Base-by-base conservation (phyloP, 106 monocot genomes). In the Xerophyta viscosa region DNA sequence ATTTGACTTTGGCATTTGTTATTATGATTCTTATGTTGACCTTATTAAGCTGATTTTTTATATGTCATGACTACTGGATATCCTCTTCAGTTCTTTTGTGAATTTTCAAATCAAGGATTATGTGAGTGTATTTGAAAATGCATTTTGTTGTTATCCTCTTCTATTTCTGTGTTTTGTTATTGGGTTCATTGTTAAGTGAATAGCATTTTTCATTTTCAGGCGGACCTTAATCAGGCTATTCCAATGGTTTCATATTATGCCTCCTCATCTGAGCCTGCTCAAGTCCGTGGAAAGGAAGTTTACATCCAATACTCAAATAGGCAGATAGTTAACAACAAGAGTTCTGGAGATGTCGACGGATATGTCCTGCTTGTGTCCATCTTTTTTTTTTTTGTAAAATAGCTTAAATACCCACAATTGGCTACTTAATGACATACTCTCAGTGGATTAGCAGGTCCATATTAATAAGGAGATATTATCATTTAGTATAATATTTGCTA, bases 391-490 rank as follows among this genome's bases (percentile, higher is more conserved):
- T n/a, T n/a, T n/a, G n/a, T n/a, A n/a, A n/a, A n/a, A n/a, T n/a
- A 57, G 31, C 20, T 30, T 24, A 39, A 47, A 10, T 24, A 47
- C 23, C n/a, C 23, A 17, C 55, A 43, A 29, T 18, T 57, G 56
- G 43, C 42, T 57, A 20, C 25, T 13, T 70, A 62, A 60, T 76
- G 64, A 76, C 53, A 52, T 72, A 60, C 48, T 75, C 56, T 80
- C 65, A 57, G 62, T 71, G 66, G 52, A 36, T 75, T 31, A 71
- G 69, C 62, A 71, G 74, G 80, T 61, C 58, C 66, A 71, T 75
- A 46, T 71, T 70, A 71, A 58, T 64, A 63, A 31, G 66, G 75
- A 75, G 80, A 69, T 47, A 54, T 69, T 48, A 56, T 70, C 66
- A 56, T 74, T 74, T n/a, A n/a, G n/a, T n/a, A n/a, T n/a, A n/a